Evolutionary conservation across 305 asterid genomes (phyloP).

Genomic region (Vinca major): DNA sequence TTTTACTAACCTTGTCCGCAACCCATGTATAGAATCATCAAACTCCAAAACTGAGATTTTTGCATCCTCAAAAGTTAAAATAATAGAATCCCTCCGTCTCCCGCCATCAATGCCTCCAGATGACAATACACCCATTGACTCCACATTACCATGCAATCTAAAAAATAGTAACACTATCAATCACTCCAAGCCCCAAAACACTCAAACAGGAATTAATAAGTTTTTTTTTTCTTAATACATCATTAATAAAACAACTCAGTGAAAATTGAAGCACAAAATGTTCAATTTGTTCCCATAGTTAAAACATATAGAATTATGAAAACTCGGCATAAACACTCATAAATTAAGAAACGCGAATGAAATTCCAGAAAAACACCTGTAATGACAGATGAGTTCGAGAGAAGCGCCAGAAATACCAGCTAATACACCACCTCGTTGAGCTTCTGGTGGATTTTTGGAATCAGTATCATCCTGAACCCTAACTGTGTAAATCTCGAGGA

Average conservation of each 20-base stretch:
- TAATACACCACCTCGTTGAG: slow-evolving; percentile 73
- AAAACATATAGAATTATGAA: background rate
- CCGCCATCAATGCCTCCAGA: slow-evolving; percentile 67
- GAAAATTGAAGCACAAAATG: background rate
- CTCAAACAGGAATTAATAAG: slow-evolving; percentile 1
- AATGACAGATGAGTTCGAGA: slow-evolving; percentile 78
- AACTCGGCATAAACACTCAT: background rate
- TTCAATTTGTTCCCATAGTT: background rate
- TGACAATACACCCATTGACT: slow-evolving; percentile 66
- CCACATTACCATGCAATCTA: slow-evolving; percentile 95
- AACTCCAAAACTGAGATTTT: slow-evolving; percentile 85
- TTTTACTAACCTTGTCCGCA: slow-evolving; percentile 62
- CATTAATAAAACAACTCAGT: background rate
- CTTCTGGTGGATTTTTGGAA: slow-evolving; percentile 36
- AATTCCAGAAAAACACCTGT: slow-evolving; percentile 38
- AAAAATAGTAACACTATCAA: background rate
- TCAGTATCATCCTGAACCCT: slow-evolving; percentile 58
- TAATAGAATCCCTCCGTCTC: slow-evolving; percentile 70
- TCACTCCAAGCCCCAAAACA: background rate
- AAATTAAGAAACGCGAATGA: background rate
- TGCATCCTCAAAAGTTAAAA: slow-evolving; percentile 80
- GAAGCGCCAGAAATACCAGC: slow-evolving; percentile 70
- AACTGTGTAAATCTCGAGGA: slow-evolving; percentile 65
- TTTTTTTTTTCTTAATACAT: background rate
- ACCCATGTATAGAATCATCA: slow-evolving; percentile 81